Conservation (phyloP, 148 eudicot species). For the Persicaria maculosa region DNA sequence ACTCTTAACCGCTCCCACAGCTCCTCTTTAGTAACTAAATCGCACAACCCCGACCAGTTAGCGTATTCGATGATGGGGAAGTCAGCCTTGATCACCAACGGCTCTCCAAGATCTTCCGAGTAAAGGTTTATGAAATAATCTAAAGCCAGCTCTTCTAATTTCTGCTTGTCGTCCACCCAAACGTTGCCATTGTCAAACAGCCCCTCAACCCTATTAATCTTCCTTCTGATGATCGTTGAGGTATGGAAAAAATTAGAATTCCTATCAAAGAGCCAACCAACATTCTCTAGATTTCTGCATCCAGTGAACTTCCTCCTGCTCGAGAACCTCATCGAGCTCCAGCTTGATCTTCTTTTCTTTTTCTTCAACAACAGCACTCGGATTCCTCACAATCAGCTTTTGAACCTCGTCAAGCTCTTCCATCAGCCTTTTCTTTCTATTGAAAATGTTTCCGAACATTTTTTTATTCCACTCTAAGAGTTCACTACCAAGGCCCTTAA, state of each 20-base stretch:
- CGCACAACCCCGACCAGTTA: too few species aligned
- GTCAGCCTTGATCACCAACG: too few species aligned
- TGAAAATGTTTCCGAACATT: not conserved
- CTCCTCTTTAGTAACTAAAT: too few species aligned
- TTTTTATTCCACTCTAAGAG: not conserved
- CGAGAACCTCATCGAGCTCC: not conserved
- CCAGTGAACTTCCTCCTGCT: not conserved
- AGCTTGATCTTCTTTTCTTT: not conserved
- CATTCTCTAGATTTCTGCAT: not conserved
- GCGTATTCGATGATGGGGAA: too few species aligned
- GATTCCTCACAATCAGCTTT: not conserved
- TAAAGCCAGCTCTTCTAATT: not conserved
- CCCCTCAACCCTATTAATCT: not conserved
- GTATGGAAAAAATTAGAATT: not conserved
- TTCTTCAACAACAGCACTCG: not conserved
- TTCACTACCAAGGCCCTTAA: not conserved
- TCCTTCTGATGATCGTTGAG: not conserved
- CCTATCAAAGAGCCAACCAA: not conserved
- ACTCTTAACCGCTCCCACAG: too few species aligned
- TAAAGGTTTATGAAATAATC: not conserved
- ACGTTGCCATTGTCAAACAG: not conserved
- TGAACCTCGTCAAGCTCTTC: not conserved
- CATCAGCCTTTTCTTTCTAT: not conserved
- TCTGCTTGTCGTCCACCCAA: not conserved
- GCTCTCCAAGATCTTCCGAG: too few species aligned